Evolutionary conservation across 176 grass and related monocot genomes (phyloP).

Genomic region (Coix lacrymajobi): DNA sequence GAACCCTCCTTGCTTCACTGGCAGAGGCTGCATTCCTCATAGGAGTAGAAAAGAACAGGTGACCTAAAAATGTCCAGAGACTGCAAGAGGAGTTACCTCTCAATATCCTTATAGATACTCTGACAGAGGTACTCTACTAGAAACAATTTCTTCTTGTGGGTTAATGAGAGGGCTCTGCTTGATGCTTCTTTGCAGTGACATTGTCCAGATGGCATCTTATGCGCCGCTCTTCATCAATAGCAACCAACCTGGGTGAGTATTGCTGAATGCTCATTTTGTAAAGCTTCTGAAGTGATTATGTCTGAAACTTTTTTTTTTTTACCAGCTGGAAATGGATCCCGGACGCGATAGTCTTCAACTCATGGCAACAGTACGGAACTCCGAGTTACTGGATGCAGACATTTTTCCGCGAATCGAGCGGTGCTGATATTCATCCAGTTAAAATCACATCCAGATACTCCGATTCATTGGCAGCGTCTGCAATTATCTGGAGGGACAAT

Average conservation of each 20-base stretch:
- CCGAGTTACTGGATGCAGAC: slow-evolving; percentile 90
- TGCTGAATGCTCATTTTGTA: not conserved
- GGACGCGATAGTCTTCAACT: slow-evolving; percentile 82
- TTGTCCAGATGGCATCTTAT: slow-evolving; percentile 79
- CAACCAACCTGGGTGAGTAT: slow-evolving; percentile 51
- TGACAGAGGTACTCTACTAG: not conserved
- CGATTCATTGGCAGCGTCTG: slow-evolving; percentile 30
- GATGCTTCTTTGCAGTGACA: slow-evolving; percentile 50
- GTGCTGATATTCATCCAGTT: slow-evolving; percentile 41
- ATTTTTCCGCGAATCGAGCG: slow-evolving; percentile 64
- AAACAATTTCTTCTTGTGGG: not conserved
- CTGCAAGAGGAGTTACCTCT: not conserved
- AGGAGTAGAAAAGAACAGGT: slow-evolving; percentile 87
- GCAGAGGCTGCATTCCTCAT: slow-evolving; percentile 86
- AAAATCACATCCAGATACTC: slow-evolving; percentile 25
- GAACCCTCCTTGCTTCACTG: slow-evolving; percentile 73
- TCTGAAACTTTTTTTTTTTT: not conserved
- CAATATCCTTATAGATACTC: not conserved
- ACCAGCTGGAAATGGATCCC: slow-evolving; percentile 90
- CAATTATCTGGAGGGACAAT: slow-evolving; percentile 45
- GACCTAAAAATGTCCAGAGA: not conserved
- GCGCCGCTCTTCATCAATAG: slow-evolving; percentile 77
- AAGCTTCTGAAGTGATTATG: not conserved
- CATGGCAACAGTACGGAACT: slow-evolving; percentile 74
- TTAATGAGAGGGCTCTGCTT: not conserved